phyloP scores from a whole-genome alignment of 176 grass and related monocot species.

The Poa annua region DNA sequence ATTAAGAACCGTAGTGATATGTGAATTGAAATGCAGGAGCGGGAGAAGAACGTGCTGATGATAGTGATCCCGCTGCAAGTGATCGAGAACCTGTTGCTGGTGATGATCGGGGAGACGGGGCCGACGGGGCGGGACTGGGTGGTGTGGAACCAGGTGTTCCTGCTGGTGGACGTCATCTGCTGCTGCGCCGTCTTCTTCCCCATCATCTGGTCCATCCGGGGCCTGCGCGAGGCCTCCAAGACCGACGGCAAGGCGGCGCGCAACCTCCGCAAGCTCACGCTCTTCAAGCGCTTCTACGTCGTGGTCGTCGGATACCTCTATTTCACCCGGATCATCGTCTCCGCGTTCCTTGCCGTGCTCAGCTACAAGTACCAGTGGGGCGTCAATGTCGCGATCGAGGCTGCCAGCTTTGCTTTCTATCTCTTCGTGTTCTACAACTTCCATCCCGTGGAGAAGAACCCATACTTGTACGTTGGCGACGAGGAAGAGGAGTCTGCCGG shows the following conservation, averaged over 20 bases:
- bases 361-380: constrained; percentile 62
- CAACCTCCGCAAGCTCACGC: constrained; percentile 68
- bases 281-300: constrained; percentile 76
- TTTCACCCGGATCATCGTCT: constrained; percentile 57
- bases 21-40: constrained; percentile 33
- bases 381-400: constrained; percentile 49
- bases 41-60: constrained; percentile 64
- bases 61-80: constrained; percentile 69
- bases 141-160: constrained; percentile 63
- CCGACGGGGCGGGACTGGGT: constrained; percentile 48
- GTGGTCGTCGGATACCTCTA: constrained; percentile 71
- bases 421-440: constrained; percentile 65
- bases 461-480: constrained; percentile 59
- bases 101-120: constrained; percentile 58
- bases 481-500: constrained; percentile 44
- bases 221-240: constrained; percentile 63
- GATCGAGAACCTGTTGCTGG: constrained; percentile 57
- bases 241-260: constrained; percentile 64
- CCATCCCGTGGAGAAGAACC: constrained; percentile 58
- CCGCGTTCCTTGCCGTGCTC: constrained; percentile 49
- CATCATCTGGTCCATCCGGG: constrained; percentile 66
- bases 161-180: constrained; percentile 60
- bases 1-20: neutral
- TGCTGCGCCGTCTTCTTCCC: constrained; percentile 74
- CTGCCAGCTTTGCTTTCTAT: constrained; percentile 58